Conservation (phyloP, 768 basidiomycete species). For the Leccinum boreale region DNA sequence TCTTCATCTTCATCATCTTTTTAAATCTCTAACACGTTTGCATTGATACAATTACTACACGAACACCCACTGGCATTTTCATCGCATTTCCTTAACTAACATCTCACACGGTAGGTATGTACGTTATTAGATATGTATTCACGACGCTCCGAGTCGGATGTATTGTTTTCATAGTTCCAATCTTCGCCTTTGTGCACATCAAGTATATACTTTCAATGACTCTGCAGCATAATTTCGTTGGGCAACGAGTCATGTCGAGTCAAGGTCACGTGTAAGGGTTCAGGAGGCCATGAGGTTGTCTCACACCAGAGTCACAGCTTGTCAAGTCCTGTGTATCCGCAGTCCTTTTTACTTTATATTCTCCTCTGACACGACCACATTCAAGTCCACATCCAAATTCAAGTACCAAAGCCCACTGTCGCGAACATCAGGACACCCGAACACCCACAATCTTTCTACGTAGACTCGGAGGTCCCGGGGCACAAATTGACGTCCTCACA, state of each 20-base stretch:
- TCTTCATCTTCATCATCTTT: not conserved
- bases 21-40: not conserved
- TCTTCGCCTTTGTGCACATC: not conserved
- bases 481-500: not conserved
- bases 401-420: not conserved
- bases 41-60: not conserved
- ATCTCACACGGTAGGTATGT: not conserved
- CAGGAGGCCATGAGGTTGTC: constrained; percentile 2
- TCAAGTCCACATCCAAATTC: not conserved
- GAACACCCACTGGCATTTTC: not conserved
- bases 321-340: constrained; percentile 1
- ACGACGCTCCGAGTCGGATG: not conserved
- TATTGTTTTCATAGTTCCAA: not conserved
- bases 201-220: not conserved
- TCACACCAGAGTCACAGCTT: constrained; percentile 4
- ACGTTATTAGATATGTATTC: not conserved
- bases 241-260: not conserved
- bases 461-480: not conserved
- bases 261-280: constrained; percentile 12
- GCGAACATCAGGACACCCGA: not conserved
- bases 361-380: not conserved
- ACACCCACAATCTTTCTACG: not conserved
- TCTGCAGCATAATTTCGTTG: not conserved
- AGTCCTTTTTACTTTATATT: not conserved
- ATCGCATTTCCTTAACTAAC: not conserved